Evolutionary conservation across 768 basidiomycete genomes (phyloP).

Genomic region (Tulasnella sp.): DNA sequence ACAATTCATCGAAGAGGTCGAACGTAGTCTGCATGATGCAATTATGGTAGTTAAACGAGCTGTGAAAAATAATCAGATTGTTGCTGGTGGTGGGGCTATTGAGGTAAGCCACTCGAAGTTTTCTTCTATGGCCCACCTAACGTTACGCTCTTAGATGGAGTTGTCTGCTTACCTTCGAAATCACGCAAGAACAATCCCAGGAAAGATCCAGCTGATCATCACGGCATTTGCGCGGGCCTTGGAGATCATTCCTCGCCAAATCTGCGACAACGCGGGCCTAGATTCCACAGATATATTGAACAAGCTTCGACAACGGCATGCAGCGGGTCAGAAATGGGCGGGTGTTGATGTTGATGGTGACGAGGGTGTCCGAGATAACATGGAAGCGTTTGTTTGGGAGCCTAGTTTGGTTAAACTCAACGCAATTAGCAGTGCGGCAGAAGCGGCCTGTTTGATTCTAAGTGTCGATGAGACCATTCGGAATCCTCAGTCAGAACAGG

Average conservation of each 20-base stretch:
- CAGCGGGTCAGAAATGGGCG: slow-evolving; percentile 69
- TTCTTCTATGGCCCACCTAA: not conserved
- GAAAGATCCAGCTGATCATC: slow-evolving; percentile 88
- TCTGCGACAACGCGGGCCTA: slow-evolving; percentile 95
- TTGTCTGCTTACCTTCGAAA: slow-evolving; percentile 88
- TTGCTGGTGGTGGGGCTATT: slow-evolving; percentile 93
- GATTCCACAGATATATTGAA: slow-evolving; percentile 97
- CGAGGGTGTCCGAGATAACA: slow-evolving; percentile 85
- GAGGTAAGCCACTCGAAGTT: slow-evolving; percentile 44
- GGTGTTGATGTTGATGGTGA: slow-evolving; percentile 89
- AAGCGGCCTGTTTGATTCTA: slow-evolving; percentile 90
- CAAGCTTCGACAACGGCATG: slow-evolving; percentile 94
- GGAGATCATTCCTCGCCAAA: slow-evolving; percentile 95
- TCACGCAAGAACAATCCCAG: slow-evolving; percentile 82
- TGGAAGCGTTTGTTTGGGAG: slow-evolving; percentile 98
- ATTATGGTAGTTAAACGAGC: slow-evolving; percentile 99
- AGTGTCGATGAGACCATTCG: slow-evolving; percentile 96
- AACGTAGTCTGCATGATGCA: slow-evolving; percentile 92
- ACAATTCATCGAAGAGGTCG: slow-evolving; percentile 98
- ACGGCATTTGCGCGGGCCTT: slow-evolving; percentile 94
- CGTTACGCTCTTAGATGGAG: slow-evolving; percentile 58
- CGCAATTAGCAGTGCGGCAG: slow-evolving; percentile 87
- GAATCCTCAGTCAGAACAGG: slow-evolving; percentile 87
- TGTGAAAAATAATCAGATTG: slow-evolving; percentile 87
- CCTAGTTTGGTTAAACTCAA: slow-evolving; percentile 91